A percentile compares a stretch with the other conserved stretches of the same genome.
Conservation (phyloP, 176 grass and related monocot species). For the Carex kokanica region DNA sequence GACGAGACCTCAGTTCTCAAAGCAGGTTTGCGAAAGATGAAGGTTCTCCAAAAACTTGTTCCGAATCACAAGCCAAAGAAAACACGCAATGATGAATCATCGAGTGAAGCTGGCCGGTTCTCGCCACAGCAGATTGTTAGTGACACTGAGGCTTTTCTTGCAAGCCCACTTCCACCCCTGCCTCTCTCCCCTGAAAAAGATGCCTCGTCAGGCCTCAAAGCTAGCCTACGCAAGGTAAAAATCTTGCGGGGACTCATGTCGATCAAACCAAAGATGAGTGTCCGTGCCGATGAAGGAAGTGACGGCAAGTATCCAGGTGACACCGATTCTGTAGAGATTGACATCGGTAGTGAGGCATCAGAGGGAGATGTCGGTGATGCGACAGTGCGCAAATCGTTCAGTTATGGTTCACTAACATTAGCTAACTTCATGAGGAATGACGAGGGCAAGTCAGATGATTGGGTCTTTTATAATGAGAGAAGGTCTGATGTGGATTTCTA, state of each 20-base stretch:
- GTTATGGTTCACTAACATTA: constrained; percentile 76
- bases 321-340: constrained; percentile 80
- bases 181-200: constrained; percentile 62
- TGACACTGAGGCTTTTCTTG: constrained; percentile 15
- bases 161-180: neutral
- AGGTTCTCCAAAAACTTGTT: constrained; percentile 77
- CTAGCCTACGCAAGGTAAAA: constrained; percentile 78
- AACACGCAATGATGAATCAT: constrained; percentile 53
- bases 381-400: constrained; percentile 78
- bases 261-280: constrained; percentile 58
- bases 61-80: constrained; percentile 64
- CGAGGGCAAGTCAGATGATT: constrained; percentile 59
- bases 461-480: constrained; percentile 76
- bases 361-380: constrained; percentile 53
- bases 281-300: constrained; percentile 53
- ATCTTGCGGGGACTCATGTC: constrained; percentile 67
- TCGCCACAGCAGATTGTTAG: constrained; percentile 26
- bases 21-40: constrained; percentile 90
- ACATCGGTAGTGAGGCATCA: constrained; percentile 41
- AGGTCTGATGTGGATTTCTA: constrained; percentile 67
- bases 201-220: constrained; percentile 77
- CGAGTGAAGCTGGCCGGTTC: constrained; percentile 19
- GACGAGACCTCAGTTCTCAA: constrained; percentile 86
- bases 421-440: constrained; percentile 65
- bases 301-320: constrained; percentile 68